These are phyloP conservation scores for Blastobotrys ciferrii DNA, from an alignment of 1,139 yeast species.

Conservation along the genomic window DNA sequence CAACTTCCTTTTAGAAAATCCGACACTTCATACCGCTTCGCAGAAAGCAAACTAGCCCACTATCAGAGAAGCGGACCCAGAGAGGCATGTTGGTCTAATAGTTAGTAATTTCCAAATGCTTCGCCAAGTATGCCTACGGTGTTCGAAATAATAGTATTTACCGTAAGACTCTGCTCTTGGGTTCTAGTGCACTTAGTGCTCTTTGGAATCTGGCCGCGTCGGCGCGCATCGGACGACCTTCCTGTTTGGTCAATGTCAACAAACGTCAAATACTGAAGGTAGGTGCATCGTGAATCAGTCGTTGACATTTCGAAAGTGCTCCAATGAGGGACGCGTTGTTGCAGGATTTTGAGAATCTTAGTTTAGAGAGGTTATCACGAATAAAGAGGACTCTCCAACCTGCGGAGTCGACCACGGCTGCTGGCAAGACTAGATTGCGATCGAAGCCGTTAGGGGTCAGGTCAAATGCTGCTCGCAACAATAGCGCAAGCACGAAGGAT, in stretches of 20 bases:
- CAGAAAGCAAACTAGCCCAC: no score
- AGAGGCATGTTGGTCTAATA: no score
- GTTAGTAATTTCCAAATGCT: no score
- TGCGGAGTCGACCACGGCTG: not conserved
- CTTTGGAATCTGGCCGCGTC: no score
- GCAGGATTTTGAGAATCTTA: slow-evolving; percentile 19
- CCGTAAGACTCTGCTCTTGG: no score
- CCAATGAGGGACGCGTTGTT: slow-evolving; percentile 10
- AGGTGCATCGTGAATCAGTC: not conserved
- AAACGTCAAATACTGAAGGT: slow-evolving; percentile 8
- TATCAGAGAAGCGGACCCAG: no score
- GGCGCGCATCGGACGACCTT: not conserved
- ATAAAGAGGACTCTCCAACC: slow-evolving; percentile 18
- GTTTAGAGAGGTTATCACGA: slow-evolving; percentile 18
- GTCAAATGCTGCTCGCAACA: not conserved
- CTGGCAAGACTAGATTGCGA: slow-evolving; percentile 11
- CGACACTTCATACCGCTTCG: no score
- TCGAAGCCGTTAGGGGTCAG: slow-evolving; percentile 10
- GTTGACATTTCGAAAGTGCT: not conserved
- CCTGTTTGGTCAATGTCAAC: slow-evolving; percentile 6
- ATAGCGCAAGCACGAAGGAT: not conserved
- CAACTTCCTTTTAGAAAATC: no score
- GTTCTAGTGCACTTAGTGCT: no score
- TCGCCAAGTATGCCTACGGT: no score
- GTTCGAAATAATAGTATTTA: no score